Base-by-base conservation (phyloP, 768 basidiomycete species). In the Floccularia luteovirens region DNA sequence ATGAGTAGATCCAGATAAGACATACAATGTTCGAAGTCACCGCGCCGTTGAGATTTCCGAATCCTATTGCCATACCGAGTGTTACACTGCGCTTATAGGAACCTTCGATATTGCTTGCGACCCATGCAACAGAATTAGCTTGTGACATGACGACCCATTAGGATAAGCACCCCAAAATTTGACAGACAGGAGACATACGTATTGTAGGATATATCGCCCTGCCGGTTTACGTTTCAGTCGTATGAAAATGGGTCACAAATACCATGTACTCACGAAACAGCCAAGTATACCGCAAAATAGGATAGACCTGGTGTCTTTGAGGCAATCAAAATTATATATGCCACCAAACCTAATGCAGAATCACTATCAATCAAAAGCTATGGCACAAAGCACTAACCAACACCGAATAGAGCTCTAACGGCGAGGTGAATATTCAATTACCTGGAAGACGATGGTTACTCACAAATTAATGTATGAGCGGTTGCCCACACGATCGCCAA, bases 241-340 rank as follows among this genome's bases (percentile, higher is more conserved):
- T 21, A 19, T 5, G 10, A 12, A 37, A 16, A 37, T 8, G 25
- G n/a, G 22, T 31, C 16, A 41, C 33, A 24, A 5, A 12, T 7
- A 6, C 8, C 8, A 5, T 7, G 10, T 4, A 66, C 82, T 63
- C 48, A 82, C 81, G 77, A 79, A 17, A 77, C 74, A 13, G 80
- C 85, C 3, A 86, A 60, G 53, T 74, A 88, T 17, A 77, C 74
- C 3, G 82, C 82, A 47, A 85, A 82, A 53, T 86, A 86, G 4
- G 81, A 84, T 28, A 85, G 53, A 2, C 69, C 72, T n/a, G 79
- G 66, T 16, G 62, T 75, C 20, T 59, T 70, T 1, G 82, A 82
- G 31, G 60, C 59, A 14, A 82, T 72, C 39, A 87, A 62, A 37
- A 86, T 82, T 44, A 79, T 75, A 51, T 86, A 88, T 21, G 76